Conservation (phyloP, 805 yeast genomes). For the Candida pini region DNA sequence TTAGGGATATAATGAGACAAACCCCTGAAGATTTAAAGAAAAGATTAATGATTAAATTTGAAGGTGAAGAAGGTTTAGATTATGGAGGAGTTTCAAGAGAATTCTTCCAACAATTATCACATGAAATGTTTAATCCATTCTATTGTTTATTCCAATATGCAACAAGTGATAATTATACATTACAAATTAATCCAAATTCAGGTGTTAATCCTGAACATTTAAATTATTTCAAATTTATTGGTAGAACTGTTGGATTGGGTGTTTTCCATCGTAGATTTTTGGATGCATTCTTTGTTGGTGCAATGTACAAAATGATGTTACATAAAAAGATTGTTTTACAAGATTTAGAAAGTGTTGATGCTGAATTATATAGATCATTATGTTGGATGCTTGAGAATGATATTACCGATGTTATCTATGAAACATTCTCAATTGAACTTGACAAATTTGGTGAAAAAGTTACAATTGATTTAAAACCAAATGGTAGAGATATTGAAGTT, state of each 20-base stretch:
- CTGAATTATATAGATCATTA: slow-evolving; percentile 89
- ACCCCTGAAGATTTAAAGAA: slow-evolving; percentile 97
- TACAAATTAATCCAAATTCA: slow-evolving; percentile 96
- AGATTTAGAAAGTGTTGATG: slow-evolving; percentile 99
- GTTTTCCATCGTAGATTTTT: slow-evolving; percentile 96
- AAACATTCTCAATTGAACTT: slow-evolving; percentile 81
- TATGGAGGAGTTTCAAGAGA: slow-evolving; percentile 99
- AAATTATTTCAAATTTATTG: slow-evolving; percentile 96
- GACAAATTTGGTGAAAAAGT: slow-evolving; percentile 93
- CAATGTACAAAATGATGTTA: slow-evolving; percentile 95
- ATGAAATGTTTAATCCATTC: slow-evolving; percentile 98
- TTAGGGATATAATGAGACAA: slow-evolving; percentile 98
- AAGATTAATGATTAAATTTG: slow-evolving; percentile 95
- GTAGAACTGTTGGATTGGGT: slow-evolving; percentile 96
- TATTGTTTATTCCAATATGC: slow-evolving; percentile 96
- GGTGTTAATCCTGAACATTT: slow-evolving; percentile 97
- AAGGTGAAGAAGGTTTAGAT: slow-evolving; percentile 99
- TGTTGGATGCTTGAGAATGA: slow-evolving; percentile 96
- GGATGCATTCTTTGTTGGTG: slow-evolving; percentile 98
- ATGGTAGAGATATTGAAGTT: slow-evolving; percentile 85
- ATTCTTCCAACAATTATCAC: slow-evolving; percentile 91
- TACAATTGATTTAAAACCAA: slow-evolving; percentile 82
- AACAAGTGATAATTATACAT: slow-evolving; percentile 95
- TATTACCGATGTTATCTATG: slow-evolving; percentile 79
- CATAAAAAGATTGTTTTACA: slow-evolving; percentile 90